phyloP scores from a whole-genome alignment of 306 rosid species.

The Quercus rubra region DNA sequence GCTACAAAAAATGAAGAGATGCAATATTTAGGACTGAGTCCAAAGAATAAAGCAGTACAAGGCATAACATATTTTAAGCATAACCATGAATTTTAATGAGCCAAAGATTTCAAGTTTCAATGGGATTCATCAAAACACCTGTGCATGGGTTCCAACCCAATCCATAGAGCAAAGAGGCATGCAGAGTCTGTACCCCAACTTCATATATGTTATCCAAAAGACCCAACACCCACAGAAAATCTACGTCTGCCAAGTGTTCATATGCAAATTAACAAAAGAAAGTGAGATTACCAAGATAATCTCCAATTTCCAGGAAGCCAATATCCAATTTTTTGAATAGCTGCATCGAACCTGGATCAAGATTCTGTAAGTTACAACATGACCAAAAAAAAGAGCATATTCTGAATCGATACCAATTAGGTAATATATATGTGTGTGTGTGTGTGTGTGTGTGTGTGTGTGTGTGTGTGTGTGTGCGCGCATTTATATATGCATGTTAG shows the following conservation, averaged over 20 bases:
- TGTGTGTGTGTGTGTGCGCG: too few species aligned
- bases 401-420: not conserved
- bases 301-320: constrained; percentile 43
- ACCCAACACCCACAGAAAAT: not conserved
- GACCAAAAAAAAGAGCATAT: not conserved
- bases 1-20: constrained; percentile 36
- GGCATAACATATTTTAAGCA: not conserved
- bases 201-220: not conserved
- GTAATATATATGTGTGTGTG: not conserved
- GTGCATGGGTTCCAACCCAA: not conserved
- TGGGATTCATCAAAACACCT: not conserved
- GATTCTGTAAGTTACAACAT: constrained; percentile 17
- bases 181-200: not conserved
- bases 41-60: not conserved
- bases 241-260: not conserved
- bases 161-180: not conserved
- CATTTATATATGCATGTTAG: not conserved
- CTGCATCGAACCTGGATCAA: constrained; percentile 49
- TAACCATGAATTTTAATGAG: not conserved
- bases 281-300: constrained; percentile 52
- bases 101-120: too few species aligned
- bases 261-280: not conserved
- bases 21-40: not conserved
- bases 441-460: too few species aligned
- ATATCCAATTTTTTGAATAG: constrained; percentile 48